Base-by-base conservation (phyloP, 371 early-diverging fungal genomes). In the Coemansia sp. region DNA sequence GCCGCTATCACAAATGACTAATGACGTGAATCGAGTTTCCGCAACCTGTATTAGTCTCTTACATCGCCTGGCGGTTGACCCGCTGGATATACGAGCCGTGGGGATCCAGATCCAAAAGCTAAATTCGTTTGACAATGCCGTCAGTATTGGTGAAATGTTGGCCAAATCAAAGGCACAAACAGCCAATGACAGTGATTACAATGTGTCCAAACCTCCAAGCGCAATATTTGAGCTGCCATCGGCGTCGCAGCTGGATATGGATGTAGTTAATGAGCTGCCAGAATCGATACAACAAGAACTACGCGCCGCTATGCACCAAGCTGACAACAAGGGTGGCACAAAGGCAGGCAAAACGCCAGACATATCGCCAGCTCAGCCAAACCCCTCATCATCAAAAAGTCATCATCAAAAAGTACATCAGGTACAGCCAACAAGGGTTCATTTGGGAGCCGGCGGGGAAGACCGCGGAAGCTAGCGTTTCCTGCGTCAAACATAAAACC, bases 81-180 rank as follows among this genome's bases (percentile, higher is more conserved):
- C 81, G 2, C 70, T 77, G 13, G 90, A 90, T 68, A 71, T 90
- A 0, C 81, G 91, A 66, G 83, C 82, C 6, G 67, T 88, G 11
- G 90, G 90, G 0, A 87, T 89, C 18, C 87, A 87, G 55, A 72
- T 90, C 21, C 80, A 84, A n/a, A 84, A 83, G 60, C 76, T 90
- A 14, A 63, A 67, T 10, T 50, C 60, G 1, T 26, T 45, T 4
- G 61, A 61, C 4, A 21, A 24, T 24, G 26, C 57, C 14, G 27
- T 59, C 4, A 57, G 37, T 24, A 64, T 67, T 37, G 64, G 64
- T 27, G 27, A 60, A 18, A 50, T 75, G 50, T n/a, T 75, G 24
- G 42, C 71, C 16, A 71, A 67, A 39, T 16, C 64, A 27, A 69
- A 56, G 37, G 57, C 40, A 4, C 50, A 42, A 11, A 14, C 13